These are phyloP conservation scores for Termitomyces sp. DNA, from an alignment of 768 basidiomycete species.

Conservation along the genomic window DNA sequence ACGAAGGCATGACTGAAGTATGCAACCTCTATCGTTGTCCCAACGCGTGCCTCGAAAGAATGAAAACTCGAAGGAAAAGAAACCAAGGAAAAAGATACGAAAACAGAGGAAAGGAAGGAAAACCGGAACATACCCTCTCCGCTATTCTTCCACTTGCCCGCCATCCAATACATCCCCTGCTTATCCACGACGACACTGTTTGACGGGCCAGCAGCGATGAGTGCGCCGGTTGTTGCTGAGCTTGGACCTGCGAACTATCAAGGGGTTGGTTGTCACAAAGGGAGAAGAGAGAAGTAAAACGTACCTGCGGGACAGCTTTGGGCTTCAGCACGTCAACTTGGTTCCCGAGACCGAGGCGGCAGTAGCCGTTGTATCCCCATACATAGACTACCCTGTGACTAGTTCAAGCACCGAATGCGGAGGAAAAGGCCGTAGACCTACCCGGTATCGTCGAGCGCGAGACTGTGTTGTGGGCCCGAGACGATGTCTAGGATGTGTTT, in stretches of 20 bases:
- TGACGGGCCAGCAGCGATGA: slow-evolving; percentile 75
- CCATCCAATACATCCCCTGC: slow-evolving; percentile 85
- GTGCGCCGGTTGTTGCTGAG: slow-evolving; percentile 52
- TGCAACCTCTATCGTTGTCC: background rate
- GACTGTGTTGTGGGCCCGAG: slow-evolving; percentile 82
- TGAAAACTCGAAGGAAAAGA: background rate
- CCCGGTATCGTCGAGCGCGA: slow-evolving; percentile 80
- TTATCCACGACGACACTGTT: slow-evolving; percentile 82
- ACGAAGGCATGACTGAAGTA: background rate
- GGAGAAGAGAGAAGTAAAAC: slow-evolving; percentile 1
- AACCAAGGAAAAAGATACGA: background rate
- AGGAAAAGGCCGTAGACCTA: slow-evolving; percentile 20
- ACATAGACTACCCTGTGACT: slow-evolving; percentile 64
- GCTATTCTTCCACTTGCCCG: slow-evolving; percentile 92
- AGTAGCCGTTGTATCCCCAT: slow-evolving; percentile 91
- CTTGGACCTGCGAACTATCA: slow-evolving; percentile 70
- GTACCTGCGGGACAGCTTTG: slow-evolving; percentile 75
- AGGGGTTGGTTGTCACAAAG: background rate
- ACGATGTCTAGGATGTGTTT: slow-evolving; percentile 79
- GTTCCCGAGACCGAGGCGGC: slow-evolving; percentile 82
- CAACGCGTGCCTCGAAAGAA: background rate
- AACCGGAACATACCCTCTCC: slow-evolving; percentile 64
- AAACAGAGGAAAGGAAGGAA: background rate
- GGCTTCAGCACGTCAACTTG: slow-evolving; percentile 80
- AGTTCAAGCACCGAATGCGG: background rate